phyloP scores from a whole-genome alignment of 148 eudicot species.

The Fallopia convolvulus region DNA sequence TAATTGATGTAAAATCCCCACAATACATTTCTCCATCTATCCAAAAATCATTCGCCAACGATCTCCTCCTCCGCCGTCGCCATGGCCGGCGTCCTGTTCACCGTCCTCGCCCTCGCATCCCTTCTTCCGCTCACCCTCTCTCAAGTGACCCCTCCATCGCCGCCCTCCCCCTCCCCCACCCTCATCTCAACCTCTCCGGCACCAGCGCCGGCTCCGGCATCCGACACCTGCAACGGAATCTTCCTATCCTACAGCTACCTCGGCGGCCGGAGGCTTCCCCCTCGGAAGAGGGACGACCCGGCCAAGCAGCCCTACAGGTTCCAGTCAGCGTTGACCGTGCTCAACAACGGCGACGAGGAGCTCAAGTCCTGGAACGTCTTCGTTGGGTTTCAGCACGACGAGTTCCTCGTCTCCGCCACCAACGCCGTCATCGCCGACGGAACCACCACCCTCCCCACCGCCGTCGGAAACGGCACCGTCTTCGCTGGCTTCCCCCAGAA shows the following conservation, averaged over 20 bases:
- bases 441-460: slow-evolving; percentile 27
- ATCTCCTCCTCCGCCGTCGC: neutral
- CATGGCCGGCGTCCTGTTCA: neutral
- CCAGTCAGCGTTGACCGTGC: neutral
- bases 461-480: slow-evolving; percentile 36
- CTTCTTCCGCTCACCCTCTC: neutral
- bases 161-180: neutral
- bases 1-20: neutral
- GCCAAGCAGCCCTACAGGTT: neutral
- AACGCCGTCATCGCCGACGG: slow-evolving; percentile 42
- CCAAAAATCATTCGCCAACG: neutral
- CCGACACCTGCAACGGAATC: slow-evolving; percentile 9
- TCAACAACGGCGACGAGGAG: slow-evolving; percentile 10
- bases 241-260: neutral
- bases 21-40: neutral
- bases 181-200: neutral
- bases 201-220: slow-evolving; percentile 5
- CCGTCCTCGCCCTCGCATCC: neutral
- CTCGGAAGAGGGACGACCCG: neutral
- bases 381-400: slow-evolving; percentile 33
- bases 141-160: neutral
- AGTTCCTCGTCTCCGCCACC: slow-evolving; percentile 41
- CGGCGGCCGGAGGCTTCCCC: neutral
- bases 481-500: slow-evolving; percentile 31
- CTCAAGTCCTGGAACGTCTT: slow-evolving; percentile 19